Evolutionary conservation across 2,329 filamentous ascomycete species (phyloP).

Genomic region (Fusarium globosum): DNA sequence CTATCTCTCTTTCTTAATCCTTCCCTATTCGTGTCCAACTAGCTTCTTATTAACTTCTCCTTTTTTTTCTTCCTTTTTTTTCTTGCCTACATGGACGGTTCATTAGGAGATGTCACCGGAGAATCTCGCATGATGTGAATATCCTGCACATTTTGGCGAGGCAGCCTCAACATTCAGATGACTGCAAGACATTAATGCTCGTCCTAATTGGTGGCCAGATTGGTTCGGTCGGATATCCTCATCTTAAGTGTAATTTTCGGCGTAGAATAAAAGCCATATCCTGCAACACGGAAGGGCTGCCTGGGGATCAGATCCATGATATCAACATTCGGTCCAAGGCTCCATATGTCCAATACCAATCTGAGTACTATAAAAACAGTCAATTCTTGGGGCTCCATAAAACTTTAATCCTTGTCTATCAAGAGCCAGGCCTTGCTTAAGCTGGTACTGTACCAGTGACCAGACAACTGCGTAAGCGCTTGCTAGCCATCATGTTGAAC

Average conservation of each 20-base stretch:
- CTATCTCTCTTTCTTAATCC: neutral
- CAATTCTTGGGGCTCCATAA: neutral
- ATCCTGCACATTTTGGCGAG: no score
- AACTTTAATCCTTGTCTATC: no score
- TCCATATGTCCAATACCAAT: neutral
- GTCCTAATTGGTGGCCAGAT: rapidly evolving
- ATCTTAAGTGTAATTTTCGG: rapidly evolving
- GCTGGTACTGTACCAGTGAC: rapidly evolving
- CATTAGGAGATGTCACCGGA: rapidly evolving
- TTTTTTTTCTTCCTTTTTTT: rapidly evolving
- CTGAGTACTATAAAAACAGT: neutral
- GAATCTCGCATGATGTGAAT: neutral
- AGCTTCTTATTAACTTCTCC: rapidly evolving
- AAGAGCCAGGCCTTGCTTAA: neutral
- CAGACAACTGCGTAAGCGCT: neutral
- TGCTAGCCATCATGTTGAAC: rapidly evolving
- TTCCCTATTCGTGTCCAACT: no score
- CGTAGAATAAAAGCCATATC: neutral
- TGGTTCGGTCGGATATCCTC: rapidly evolving
- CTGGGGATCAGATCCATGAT: neutral
- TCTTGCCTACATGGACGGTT: neutral
- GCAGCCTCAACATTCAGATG: rapidly evolving
- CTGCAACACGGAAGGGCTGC: rapidly evolving
- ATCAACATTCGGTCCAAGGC: no score
- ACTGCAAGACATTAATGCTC: neutral